Evolutionary conservation across 176 grass and related monocot genomes (phyloP).

Genomic region (Cocos nucifera): DNA sequence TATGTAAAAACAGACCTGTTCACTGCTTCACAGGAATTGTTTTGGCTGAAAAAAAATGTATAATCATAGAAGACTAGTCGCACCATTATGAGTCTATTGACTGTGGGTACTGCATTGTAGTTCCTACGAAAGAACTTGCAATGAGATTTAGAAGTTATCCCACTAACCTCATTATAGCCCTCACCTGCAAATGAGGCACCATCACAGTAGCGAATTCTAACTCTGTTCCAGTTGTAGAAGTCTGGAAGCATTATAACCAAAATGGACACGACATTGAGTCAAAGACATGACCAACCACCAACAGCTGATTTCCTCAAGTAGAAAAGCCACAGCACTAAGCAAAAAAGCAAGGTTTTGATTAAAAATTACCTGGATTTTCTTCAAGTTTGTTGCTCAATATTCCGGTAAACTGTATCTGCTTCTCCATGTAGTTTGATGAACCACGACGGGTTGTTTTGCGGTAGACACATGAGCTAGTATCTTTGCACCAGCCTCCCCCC

Average conservation of each 20-base stretch:
- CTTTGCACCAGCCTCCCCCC: constrained; percentile 89
- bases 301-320: too few species aligned
- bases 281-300: too few species aligned
- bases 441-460: constrained; percentile 39
- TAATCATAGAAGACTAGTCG: too few species aligned
- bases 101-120: too few species aligned
- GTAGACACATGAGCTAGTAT: constrained; percentile 40
- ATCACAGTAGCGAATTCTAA: constrained; percentile 84
- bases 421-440: constrained; percentile 65
- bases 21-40: too few species aligned
- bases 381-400: constrained; percentile 47
- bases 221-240: constrained; percentile 95
- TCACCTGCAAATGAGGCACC: constrained; percentile 74
- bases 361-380: constrained; percentile 57
- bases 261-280: background rate
- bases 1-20: too few species aligned
- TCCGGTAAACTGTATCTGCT: constrained; percentile 46
- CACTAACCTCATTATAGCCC: constrained; percentile 47
- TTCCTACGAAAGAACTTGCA: too few species aligned
- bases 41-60: too few species aligned
- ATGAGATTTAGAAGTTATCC: background rate
- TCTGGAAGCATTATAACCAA: constrained; percentile 28
- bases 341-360: background rate
- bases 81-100: too few species aligned
- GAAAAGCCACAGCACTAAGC: background rate